These are phyloP conservation scores for Cantharellus anzutake DNA, from an alignment of 768 basidiomycete genomes.

Conservation along the genomic window DNA sequence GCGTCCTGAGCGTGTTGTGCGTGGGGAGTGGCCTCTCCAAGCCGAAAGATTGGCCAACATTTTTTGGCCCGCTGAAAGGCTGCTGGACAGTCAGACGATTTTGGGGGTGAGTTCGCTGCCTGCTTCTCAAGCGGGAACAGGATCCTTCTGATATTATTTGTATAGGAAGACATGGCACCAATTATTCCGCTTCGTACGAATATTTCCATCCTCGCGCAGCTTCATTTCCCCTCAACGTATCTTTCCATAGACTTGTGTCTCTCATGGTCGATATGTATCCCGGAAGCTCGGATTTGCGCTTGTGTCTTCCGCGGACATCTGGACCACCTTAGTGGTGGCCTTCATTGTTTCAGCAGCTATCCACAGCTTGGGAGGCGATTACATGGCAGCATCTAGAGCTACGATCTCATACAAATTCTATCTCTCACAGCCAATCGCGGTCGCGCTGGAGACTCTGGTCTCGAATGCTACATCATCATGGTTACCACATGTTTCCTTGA, in stretches of 20 bases:
- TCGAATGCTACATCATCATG: not conserved
- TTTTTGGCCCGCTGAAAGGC: not conserved
- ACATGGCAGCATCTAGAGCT: not conserved
- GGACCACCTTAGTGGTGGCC: not conserved
- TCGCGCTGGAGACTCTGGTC: not conserved
- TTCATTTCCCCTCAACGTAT: not conserved
- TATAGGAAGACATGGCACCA: not conserved
- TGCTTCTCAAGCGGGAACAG: not conserved
- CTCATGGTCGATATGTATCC: not conserved
- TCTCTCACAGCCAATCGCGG: not conserved
- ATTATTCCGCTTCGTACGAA: not conserved
- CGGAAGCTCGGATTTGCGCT: not conserved
- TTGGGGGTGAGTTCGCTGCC: constrained; percentile 16
- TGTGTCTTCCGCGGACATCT: not conserved
- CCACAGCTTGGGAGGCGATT: not conserved
- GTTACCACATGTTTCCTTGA: not conserved
- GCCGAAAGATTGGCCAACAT: not conserved
- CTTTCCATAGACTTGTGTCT: not conserved
- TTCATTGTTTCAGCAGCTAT: not conserved
- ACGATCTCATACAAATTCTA: not conserved
- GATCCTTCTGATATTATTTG: not conserved
- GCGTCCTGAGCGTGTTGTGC: not conserved
- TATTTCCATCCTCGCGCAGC: not conserved
- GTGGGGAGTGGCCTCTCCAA: not conserved
- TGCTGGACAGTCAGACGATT: constrained; percentile 28